Percentiles rank a stretch among this genome's conserved stretches.
Conservation (phyloP, 306 rosid species). For the Gynostemma pentaphyllum region DNA sequence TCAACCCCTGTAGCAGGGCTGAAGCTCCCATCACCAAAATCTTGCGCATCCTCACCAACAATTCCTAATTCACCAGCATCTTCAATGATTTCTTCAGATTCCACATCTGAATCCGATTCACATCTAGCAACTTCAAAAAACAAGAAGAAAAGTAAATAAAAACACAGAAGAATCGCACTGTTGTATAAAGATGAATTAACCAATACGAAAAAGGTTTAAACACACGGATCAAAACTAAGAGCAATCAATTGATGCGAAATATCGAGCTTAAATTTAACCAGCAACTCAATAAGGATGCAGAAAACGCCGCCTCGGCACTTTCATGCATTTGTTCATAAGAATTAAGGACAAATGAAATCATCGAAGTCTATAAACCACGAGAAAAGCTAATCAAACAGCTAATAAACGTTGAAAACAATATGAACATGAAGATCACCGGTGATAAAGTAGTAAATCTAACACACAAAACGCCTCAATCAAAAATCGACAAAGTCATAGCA, state of each 20-base stretch:
- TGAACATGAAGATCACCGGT: background rate
- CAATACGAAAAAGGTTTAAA: background rate
- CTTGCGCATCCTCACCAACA: slow-evolving; percentile 71
- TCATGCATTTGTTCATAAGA: background rate
- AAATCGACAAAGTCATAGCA: background rate
- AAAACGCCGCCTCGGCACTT: background rate
- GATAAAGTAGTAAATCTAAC: background rate
- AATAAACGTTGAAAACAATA: background rate
- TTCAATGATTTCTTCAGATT: slow-evolving; percentile 32
- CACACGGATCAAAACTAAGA: background rate
- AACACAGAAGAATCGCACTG: too few species aligned
- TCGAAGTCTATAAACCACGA: background rate
- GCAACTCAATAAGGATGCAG: background rate
- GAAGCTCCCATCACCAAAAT: slow-evolving; percentile 46
- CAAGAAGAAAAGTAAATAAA: background rate
- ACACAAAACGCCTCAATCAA: background rate
- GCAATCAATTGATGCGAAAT: background rate
- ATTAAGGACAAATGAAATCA: background rate
- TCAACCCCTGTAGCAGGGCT: slow-evolving; percentile 69
- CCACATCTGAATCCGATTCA: slow-evolving; percentile 42
- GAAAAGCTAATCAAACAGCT: background rate
- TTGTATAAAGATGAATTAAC: too few species aligned
- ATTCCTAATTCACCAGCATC: slow-evolving; percentile 65
- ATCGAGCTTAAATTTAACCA: background rate
- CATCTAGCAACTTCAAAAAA: slow-evolving; percentile 58